Evolutionary conservation across 139 green algal species (phyloP).

Genomic region (Micromonas commoda): DNA sequence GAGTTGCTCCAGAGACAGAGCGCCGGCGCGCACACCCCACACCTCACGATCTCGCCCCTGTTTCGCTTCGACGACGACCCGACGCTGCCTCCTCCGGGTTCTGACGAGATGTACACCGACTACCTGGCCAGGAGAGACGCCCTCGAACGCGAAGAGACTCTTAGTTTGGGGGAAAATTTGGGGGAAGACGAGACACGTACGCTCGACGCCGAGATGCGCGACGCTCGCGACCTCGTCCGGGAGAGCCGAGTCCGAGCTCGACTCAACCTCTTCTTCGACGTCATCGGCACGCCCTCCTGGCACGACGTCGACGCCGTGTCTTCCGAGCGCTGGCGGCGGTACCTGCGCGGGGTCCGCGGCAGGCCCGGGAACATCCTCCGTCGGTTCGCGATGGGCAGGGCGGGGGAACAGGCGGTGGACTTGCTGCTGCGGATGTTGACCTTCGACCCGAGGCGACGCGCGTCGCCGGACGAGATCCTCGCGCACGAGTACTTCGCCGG

Average conservation of each 20-base stretch:
- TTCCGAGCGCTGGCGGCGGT: constrained; percentile 58
- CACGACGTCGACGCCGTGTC: constrained; percentile 62
- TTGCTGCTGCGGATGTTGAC: constrained; percentile 72
- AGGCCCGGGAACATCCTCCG: constrained; percentile 10
- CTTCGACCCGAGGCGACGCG: constrained; percentile 70
- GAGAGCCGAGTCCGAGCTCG: constrained; percentile 2
- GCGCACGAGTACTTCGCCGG: constrained; percentile 70
- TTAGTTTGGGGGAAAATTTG: too few species aligned
- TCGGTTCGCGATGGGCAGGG: too few species aligned
- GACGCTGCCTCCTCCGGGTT: background rate
- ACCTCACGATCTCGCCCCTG: background rate
- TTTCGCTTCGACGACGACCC: constrained; percentile 13
- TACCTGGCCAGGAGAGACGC: background rate
- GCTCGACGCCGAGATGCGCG: too few species aligned
- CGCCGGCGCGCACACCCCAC: background rate
- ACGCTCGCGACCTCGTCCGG: too few species aligned
- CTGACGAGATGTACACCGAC: background rate
- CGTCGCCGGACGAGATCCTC: constrained; percentile 61
- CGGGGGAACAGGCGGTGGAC: constrained; percentile 71
- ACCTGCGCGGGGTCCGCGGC: constrained; percentile 55
- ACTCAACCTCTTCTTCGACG: constrained; percentile 75
- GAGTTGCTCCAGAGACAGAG: constrained; percentile 48
- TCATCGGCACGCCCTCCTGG: constrained; percentile 81
- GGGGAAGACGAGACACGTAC: background rate
- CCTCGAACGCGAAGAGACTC: too few species aligned